Evolutionary conservation across 805 yeast species (phyloP), one percentile per base, ranked within the genome.

Genomic region (Zygosaccharomyces pseudorouxii): DNA sequence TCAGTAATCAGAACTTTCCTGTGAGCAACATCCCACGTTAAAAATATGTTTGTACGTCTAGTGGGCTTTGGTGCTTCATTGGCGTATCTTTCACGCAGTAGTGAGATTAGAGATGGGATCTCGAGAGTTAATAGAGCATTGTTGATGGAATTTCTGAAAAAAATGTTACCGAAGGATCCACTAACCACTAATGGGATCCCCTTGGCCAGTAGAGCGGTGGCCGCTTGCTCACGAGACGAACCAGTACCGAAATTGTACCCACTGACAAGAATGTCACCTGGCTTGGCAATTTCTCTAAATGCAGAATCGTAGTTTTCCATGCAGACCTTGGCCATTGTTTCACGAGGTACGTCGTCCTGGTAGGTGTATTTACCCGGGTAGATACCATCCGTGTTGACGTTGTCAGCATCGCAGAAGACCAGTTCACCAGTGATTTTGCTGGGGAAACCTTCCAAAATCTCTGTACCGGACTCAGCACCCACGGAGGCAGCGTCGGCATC

Each of bases 161-260:
- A 93, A 60, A 92, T 93, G 74, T 93, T 95, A 62, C 97, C 96
- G 64, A 93, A 93, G 1, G 98, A 92, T 29, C 99, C 99, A 11
- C 97, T 86, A 50, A 95, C 96, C 19, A 93, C 96, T 56, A 93
- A 74, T 57, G 82, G 81, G 78, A 93, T 89, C 55, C 89, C 98
- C 62, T 95, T 81, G 37, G 99, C 98, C 56, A 93, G 76, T 51
- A 93, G 85, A 19, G 95, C 90, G n/a, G 99, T 93, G 29, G 99
- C 99, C 3, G 99, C 99, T 73, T 93, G 99, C 68, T 93, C 99
- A 72, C 99, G 82, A 22, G 97, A 89, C 7, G 97, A 90, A 41
- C 99, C 99, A 9, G 99, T 93, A 59, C 99, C 99, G 66, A 93
- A 93, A 68, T 93, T 93, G 76, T 73, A 93, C 14, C 99, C 99